Evolutionary conservation across 2,329 filamentous ascomycete species (phyloP), one percentile per base, ranked within the genome.

Genomic region (Claviceps capensis): DNA sequence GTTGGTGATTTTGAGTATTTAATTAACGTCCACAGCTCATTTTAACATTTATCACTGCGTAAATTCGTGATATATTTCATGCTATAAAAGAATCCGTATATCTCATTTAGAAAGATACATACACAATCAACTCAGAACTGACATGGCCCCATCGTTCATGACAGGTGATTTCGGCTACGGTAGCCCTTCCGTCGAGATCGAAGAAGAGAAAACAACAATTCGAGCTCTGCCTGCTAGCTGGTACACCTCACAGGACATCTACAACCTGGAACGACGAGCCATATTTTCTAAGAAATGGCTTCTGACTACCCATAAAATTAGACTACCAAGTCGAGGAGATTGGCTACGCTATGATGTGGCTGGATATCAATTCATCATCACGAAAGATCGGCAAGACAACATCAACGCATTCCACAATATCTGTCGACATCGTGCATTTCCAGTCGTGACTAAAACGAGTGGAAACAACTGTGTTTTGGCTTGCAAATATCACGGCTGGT

Each of bases 401-500:
- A 73, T 81, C 62, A 75, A 78, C 53, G 78, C 72, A 16, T 82
- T 82, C 61, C 79, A 82, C 65, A 82, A 83, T 58, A 69, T 82
- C 38, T 82, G 80, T 63, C 67, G 79, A 2, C 79, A 82, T 61
- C 70, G 79, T 6, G 79, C 79, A 22, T 83, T 76, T 59, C 76
- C 78, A 0, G 72, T 82, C 8, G 76, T 80, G 8, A 70, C 68
- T 4, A 69, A 72, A 44, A 69, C 74, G 2, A 64, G 70, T 9
- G 79, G 79, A 3, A 70, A 69, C 43, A 71, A 71, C 47, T 70
- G 65, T 56, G 72, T 82, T 38, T 70, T 83, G 40, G 69, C 74
- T 0, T 83, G 79, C 68, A 74, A 75, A 53, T 82, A 82, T 58
- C 79, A 82, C 58, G 78, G 78, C 43, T 83, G 79, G 79, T 78